Percentiles rank a stretch among this genome's conserved stretches.
Evolutionary conservation across 2,329 filamentous ascomycete genomes (phyloP).

Genomic region (Fusarium albosuccineum): DNA sequence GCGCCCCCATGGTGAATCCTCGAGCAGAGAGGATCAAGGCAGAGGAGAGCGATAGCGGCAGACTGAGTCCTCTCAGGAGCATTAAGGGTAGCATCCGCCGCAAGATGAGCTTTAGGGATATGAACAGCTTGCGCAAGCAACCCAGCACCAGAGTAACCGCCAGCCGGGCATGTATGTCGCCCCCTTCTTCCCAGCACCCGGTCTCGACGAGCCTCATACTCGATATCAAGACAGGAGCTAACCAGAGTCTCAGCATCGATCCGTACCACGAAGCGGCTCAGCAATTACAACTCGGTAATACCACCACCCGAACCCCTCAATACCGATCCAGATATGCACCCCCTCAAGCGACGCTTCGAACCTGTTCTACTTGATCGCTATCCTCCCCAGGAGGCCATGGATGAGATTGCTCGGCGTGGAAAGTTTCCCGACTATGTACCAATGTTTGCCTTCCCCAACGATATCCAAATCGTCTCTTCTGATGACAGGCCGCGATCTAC

Average conservation of each 20-base stretch:
- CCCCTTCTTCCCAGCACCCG: conserved; percentile 3
- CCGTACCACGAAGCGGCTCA: conserved; percentile 88
- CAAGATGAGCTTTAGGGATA: conserved; percentile 92
- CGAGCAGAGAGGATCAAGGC: conserved; percentile 85
- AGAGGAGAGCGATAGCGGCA: conserved; percentile 73
- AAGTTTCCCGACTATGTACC: conserved; percentile 97
- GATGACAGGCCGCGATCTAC: conserved; percentile 95
- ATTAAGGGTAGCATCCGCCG: conserved; percentile 89
- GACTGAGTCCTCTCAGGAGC: conserved; percentile 68
- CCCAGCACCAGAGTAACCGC: conserved; percentile 76
- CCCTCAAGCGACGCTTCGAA: conserved; percentile 92
- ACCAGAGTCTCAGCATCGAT: conserved; percentile 63
- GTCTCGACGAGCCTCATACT: background rate
- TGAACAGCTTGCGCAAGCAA: conserved; percentile 94
- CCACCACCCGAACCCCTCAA: conserved; percentile 92
- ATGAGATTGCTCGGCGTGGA: conserved; percentile 83
- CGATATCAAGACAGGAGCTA: conserved; percentile 40
- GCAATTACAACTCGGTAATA: conserved; percentile 98
- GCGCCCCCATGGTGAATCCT: conserved; percentile 80
- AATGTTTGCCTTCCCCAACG: conserved; percentile 99
- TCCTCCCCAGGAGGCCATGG: conserved; percentile 83
- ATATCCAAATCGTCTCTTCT: conserved; percentile 95
- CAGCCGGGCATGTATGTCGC: conserved; percentile 49
- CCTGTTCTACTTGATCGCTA: conserved; percentile 96
- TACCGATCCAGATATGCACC: conserved; percentile 92